Conservation (phyloP, 352 stramenopile genomes). For the Pythium aristosporum region DNA sequence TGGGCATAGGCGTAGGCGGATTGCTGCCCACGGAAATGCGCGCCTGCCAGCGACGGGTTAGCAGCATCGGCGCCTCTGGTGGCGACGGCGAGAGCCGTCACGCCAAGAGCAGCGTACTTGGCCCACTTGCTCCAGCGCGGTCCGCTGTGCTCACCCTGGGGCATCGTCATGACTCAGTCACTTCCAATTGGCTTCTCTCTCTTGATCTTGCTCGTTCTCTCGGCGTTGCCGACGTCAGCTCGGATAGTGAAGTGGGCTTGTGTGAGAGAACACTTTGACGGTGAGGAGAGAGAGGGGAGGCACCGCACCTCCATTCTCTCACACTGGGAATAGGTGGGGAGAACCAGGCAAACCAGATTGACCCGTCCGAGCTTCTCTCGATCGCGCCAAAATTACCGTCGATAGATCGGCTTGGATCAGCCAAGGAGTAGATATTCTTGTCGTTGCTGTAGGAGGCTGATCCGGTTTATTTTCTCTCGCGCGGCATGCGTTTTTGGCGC, state of each 20-base stretch:
- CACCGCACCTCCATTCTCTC: conserved; percentile 2
- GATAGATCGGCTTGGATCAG: neutral
- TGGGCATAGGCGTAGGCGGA: neutral
- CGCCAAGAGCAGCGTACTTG: conserved; percentile 7
- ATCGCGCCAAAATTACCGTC: neutral
- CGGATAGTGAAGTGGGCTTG: conserved; percentile 10
- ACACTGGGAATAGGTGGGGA: neutral
- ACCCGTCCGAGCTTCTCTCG: neutral
- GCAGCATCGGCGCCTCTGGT: neutral
- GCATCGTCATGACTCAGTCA: conserved; percentile 1
- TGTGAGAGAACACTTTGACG: neutral
- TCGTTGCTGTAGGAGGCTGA: neutral
- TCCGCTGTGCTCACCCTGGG: neutral
- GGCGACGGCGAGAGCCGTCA: conserved; percentile 11
- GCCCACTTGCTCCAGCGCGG: conserved; percentile 13
- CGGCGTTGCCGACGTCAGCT: neutral
- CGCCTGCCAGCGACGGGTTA: neutral
- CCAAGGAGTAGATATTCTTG: conserved; percentile 7
- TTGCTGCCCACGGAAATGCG: conserved; percentile 16
- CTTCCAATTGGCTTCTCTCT: neutral
- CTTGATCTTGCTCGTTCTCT: neutral
- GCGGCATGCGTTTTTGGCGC: neutral
- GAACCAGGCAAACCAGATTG: too few relatives aligned
- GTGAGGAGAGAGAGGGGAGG: neutral
- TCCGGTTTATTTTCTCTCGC: neutral